Evolutionary conservation across 495 filamentous ascomycete species (phyloP).

Genomic region (Amphirosellinia nigrospora): DNA sequence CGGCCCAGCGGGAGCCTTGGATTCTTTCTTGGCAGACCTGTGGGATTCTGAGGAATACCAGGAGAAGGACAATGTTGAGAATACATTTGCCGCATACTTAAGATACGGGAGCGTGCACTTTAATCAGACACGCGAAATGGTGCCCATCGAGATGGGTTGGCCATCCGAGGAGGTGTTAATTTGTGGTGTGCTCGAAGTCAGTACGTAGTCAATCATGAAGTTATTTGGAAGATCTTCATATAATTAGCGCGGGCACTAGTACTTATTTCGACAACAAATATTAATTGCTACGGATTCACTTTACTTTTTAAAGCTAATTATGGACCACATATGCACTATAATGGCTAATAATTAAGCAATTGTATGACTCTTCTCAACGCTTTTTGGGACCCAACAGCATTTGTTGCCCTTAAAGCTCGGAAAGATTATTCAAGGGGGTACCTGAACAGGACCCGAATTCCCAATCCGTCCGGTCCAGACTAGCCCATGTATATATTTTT

Average conservation of each 20-base stretch:
- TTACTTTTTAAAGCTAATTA: not conserved
- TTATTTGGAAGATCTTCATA: conserved; percentile 9
- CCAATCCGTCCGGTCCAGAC: not conserved
- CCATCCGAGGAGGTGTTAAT: conserved; percentile 34
- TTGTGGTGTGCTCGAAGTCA: conserved; percentile 30
- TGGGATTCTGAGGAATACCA: conserved; percentile 43
- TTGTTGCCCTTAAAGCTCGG: not conserved
- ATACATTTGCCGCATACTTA: conserved; percentile 47
- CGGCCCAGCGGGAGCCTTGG: conserved; percentile 32
- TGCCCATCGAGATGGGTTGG: conserved; percentile 32
- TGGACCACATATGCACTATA: too few relatives aligned
- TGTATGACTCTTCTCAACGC: not conserved
- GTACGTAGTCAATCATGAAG: not conserved
- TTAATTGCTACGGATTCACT: not conserved
- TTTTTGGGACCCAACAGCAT: not conserved
- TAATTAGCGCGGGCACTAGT: conserved; percentile 8
- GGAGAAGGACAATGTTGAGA: conserved; percentile 37
- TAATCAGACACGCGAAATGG: conserved; percentile 40
- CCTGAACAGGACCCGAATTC: not conserved
- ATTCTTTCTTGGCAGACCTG: conserved; percentile 37
- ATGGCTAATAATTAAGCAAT: not conserved
- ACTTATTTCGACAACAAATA: not conserved
- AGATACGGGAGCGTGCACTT: conserved; percentile 45
- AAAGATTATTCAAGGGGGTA: not conserved
- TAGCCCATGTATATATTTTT: not conserved